phyloP scores from a whole-genome alignment of 495 filamentous ascomycete genomes.

The Sporormia fimetaria region DNA sequence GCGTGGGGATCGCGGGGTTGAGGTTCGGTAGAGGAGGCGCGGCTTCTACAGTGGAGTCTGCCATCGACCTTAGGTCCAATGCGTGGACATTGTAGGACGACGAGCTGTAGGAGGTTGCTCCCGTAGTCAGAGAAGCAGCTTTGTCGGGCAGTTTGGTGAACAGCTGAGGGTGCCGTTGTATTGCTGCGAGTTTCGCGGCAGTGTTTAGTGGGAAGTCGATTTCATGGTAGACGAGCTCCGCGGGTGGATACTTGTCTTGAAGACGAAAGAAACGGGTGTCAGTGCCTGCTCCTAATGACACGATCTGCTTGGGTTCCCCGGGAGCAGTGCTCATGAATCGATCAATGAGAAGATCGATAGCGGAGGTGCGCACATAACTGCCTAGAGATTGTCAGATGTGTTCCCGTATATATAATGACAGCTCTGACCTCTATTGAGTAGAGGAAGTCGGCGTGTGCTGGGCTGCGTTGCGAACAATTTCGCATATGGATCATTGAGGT shows the following conservation, averaged over 20 bases:
- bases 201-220: constrained; percentile 77
- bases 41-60: constrained; percentile 10
- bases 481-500: constrained; percentile 74
- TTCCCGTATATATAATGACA: constrained; percentile 1
- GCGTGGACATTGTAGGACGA: constrained; percentile 62
- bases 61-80: constrained; percentile 62
- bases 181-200: constrained; percentile 47
- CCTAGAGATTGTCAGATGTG: constrained; percentile 38
- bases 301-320: constrained; percentile 56
- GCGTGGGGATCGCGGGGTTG: constrained; percentile 50
- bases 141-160: constrained; percentile 12
- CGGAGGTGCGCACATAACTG: constrained; percentile 85
- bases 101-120: constrained; percentile 37
- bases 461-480: constrained; percentile 45
- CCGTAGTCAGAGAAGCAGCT: constrained; percentile 29
- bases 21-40: constrained; percentile 34
- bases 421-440: constrained; percentile 75
- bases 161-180: constrained; percentile 34
- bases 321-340: constrained; percentile 46
- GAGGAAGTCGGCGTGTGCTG: constrained; percentile 55
- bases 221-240: constrained; percentile 68
- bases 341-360: constrained; percentile 69
- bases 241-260: constrained; percentile 30
- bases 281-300: constrained; percentile 87
- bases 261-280: constrained; percentile 80